These are phyloP conservation scores for Metarhizium sp. DNA, from an alignment of 2,329 filamentous ascomycete genomes.

Conservation along the genomic window DNA sequence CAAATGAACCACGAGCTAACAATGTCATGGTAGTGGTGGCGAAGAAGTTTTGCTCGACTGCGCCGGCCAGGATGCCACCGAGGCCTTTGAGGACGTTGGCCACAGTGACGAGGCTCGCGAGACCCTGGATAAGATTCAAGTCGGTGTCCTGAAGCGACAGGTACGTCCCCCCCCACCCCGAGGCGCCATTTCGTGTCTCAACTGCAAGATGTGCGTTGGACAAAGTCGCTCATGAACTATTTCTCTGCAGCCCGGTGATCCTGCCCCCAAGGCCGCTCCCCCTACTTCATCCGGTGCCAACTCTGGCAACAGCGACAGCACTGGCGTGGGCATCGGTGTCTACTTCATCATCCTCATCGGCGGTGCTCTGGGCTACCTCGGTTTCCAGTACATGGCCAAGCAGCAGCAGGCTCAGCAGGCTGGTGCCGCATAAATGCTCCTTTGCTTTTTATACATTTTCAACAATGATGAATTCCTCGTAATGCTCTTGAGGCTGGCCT, in stretches of 20 bases:
- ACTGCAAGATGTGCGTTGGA: neutral
- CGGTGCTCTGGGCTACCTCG: constrained; percentile 66
- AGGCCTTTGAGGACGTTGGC: constrained; percentile 98
- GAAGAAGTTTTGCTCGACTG: constrained; percentile 97
- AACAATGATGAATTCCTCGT: neutral
- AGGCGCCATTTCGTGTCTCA: neutral
- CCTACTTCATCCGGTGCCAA: constrained; percentile 39
- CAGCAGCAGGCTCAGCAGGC: constrained; percentile 25
- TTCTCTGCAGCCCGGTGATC: constrained; percentile 60
- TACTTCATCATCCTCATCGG: constrained; percentile 76
- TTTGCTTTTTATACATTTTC: neutral
- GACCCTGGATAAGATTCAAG: constrained; percentile 68
- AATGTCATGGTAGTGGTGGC: constrained; percentile 59
- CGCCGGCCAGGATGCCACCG: constrained; percentile 88
- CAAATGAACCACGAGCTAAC: constrained; percentile 1
- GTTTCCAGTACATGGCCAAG: constrained; percentile 68
- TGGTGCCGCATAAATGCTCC: constrained; percentile 1
- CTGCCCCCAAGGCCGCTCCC: constrained; percentile 53
- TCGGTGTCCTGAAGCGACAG: constrained; percentile 72
- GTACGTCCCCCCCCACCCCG: constrained; percentile 38
- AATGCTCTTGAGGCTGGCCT: neutral
- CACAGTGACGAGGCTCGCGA: constrained; percentile 98
- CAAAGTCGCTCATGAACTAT: neutral
- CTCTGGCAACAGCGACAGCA: constrained; percentile 35
- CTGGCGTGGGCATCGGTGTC: constrained; percentile 64